Conservation (phyloP, 169 alveolate genomes). For the Cryptosporidium canis region DNA sequence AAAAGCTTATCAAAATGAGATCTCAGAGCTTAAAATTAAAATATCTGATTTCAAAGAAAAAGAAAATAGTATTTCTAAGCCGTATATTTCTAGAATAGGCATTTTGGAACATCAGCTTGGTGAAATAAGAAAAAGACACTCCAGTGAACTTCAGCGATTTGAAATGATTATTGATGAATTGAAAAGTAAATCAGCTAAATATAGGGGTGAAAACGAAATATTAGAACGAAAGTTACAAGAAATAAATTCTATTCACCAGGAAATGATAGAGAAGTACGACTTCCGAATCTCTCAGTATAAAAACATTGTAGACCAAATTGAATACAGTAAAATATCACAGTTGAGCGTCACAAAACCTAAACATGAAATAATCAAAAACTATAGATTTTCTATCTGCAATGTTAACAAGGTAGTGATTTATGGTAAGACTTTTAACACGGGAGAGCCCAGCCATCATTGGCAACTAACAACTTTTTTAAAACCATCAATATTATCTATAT, state of each 20-base stretch:
- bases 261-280: background rate
- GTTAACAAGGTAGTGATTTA: background rate
- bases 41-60: slow-evolving; percentile 4
- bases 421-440: background rate
- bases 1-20: slow-evolving; percentile 29
- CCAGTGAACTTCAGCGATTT: slow-evolving; percentile 30
- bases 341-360: background rate
- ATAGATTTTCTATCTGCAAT: background rate
- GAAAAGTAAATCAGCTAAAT: slow-evolving; percentile 8
- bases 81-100: slow-evolving; percentile 42
- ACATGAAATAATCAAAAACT: background rate
- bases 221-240: background rate
- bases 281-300: background rate
- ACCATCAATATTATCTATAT: background rate
- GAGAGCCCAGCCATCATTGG: background rate
- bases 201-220: background rate
- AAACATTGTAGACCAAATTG: background rate
- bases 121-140: slow-evolving; percentile 53
- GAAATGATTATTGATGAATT: slow-evolving; percentile 24
- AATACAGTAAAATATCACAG: background rate
- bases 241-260: background rate
- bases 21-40: slow-evolving; percentile 18
- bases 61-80: background rate
- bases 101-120: slow-evolving; percentile 34
- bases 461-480: background rate